Evolutionary conservation across 129 eudicot species (phyloP), one percentile per base, ranked within the genome.

Genomic region (Flaveria trinervia): DNA sequence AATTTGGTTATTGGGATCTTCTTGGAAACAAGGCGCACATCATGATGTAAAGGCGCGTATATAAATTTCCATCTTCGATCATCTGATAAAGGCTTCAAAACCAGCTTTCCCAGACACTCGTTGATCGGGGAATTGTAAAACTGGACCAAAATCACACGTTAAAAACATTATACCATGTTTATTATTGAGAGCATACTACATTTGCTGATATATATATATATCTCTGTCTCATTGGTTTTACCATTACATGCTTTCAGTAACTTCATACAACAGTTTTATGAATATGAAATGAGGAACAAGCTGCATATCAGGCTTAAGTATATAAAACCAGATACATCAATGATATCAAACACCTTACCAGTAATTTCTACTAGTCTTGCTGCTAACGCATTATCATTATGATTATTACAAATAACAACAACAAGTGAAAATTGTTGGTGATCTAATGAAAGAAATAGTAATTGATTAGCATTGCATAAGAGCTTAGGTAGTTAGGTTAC

Each of bases 21-120:
- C 89, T 93, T 93, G 28, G 98, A 93, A 75, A 90, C 79, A 65
- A 93, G 85, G 77, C 88, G 91, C 61, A 93, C 88, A 30, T 93
- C 97, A 23, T 90, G 96, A 71, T 79, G 86, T 56, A 93, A 73
- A 68, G 98, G 98, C 86, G 89, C 93, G 64, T 87, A 93, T 7
- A 87, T 79, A 23, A 91, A 81, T 48, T 91, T 93, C 98, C 97
- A 93, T 74, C 79, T 79, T 51, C 95, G 81, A 11, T 93, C 96
- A 50, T 69, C 25, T 48, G 97, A 82, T 69, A 93, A 71, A 46
- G 98, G 98, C 83, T 93, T 93, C 79, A 93, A 74, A 73, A 93
- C 98, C 65, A 93, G 83, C 81, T 93, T 93, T 56, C 91, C 84
- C 23, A 82, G 96, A 72, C 60, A 89, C 74, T 93, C 98, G 26